A percentile compares a stretch with the other conserved stretches of the same genome.
phyloP scores from a whole-genome alignment of 208 protist genomes.

The Leishmania mexicana region DNA sequence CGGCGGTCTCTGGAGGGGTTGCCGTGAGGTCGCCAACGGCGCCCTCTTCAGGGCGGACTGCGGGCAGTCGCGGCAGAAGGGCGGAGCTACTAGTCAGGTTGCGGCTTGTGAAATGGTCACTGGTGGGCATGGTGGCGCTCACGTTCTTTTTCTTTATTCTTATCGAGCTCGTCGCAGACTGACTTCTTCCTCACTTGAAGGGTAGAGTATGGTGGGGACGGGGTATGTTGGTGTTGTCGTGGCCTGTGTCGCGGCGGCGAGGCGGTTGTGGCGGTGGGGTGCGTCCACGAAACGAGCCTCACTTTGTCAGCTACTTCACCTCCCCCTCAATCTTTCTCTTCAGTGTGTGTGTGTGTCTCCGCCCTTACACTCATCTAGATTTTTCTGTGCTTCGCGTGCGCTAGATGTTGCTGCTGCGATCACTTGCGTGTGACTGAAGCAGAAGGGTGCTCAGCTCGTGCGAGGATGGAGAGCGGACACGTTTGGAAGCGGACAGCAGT shows the following conservation, averaged over 20 bases:
- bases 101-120: conserved; percentile 16
- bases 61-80: neutral
- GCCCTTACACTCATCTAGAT: too few species aligned
- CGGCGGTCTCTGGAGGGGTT: neutral
- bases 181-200: neutral
- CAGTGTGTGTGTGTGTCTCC: too few species aligned
- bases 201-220: neutral
- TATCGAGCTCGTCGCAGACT: conserved; percentile 7
- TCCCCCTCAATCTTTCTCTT: neutral
- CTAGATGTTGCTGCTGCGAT: too few species aligned
- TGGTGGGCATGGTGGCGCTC: conserved; percentile 20
- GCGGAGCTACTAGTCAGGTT: conserved; percentile 2
- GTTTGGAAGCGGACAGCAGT: too few species aligned
- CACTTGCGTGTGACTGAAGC: too few species aligned
- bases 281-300: neutral
- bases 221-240: neutral
- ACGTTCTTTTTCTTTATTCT: conserved; percentile 10
- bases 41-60: neutral
- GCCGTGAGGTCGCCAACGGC: neutral
- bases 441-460: too few species aligned
- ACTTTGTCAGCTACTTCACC: neutral
- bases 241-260: neutral
- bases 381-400: too few species aligned
- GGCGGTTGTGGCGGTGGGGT: neutral
- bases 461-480: too few species aligned